Conservation (phyloP, 2,329 filamentous ascomycete species). For the Ustulina deusta region DNA sequence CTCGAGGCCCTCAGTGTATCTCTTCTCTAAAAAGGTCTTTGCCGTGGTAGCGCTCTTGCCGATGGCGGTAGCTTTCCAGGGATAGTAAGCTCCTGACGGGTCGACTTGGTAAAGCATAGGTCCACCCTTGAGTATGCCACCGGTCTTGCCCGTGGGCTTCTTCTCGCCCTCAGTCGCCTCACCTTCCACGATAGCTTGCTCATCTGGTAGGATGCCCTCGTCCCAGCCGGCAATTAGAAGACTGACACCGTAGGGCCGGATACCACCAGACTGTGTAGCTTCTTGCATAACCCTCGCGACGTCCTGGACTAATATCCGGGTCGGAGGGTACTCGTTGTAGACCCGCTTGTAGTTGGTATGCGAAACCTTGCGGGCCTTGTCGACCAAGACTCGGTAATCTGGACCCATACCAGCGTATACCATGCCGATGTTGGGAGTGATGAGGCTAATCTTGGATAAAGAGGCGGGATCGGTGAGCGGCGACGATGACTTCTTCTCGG, state of each 20-base stretch:
- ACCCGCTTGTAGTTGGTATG: slow-evolving; percentile 99
- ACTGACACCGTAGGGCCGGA: slow-evolving; percentile 95
- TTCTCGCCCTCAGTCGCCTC: slow-evolving; percentile 66
- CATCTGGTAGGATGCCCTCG: slow-evolving; percentile 91
- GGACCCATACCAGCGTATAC: slow-evolving; percentile 99
- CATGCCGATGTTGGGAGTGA: slow-evolving; percentile 99
- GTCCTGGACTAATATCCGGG: slow-evolving; percentile 98
- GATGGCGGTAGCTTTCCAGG: slow-evolving; percentile 99
- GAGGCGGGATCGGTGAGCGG: slow-evolving; percentile 95
- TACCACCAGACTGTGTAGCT: slow-evolving; percentile 97
- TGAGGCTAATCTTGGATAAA: slow-evolving; percentile 95
- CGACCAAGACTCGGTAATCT: slow-evolving; percentile 96
- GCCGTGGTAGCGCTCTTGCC: slow-evolving; percentile 98
- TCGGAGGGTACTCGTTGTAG: slow-evolving; percentile 99
- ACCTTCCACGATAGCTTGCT: slow-evolving; percentile 72
- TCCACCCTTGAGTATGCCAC: slow-evolving; percentile 93
- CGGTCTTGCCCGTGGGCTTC: slow-evolving; percentile 86
- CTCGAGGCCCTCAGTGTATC: slow-evolving; percentile 97
- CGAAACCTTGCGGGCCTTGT: slow-evolving; percentile 97
- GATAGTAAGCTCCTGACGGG: slow-evolving; percentile 98
- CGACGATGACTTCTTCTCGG: slow-evolving; percentile 99
- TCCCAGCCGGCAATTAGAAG: slow-evolving; percentile 97
- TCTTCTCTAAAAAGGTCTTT: slow-evolving; percentile 99
- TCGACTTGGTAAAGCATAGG: slow-evolving; percentile 99
- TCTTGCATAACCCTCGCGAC: slow-evolving; percentile 98